phyloP scores from a whole-genome alignment of 768 basidiomycete genomes.

The Hortiboletus campestris region DNA sequence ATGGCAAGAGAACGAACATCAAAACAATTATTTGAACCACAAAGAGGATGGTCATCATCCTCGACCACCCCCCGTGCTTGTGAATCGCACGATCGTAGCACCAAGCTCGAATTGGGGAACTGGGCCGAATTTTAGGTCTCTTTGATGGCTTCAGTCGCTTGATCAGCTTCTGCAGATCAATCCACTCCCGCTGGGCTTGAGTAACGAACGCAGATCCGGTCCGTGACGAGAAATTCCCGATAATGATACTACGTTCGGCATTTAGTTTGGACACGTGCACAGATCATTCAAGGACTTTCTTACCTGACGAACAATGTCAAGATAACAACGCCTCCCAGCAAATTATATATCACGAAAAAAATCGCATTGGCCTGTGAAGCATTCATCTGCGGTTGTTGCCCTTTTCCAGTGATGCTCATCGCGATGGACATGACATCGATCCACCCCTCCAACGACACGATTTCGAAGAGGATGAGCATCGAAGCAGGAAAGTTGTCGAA shows the following conservation, averaged over 20 bases:
- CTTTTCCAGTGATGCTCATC: conserved; percentile 70
- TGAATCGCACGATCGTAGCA: conserved; percentile 88
- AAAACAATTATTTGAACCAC: conserved; percentile 77
- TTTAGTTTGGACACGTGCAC: conserved; percentile 6
- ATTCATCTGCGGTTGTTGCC: conserved; percentile 69
- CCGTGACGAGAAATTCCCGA: conserved; percentile 84
- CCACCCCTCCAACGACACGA: conserved; percentile 96
- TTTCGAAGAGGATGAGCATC: conserved; percentile 91
- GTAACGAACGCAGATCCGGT: conserved; percentile 88
- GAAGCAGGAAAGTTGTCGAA: conserved; percentile 86
- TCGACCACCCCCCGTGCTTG: conserved; percentile 93
- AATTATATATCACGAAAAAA: conserved; percentile 89
- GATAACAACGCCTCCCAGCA: conserved; percentile 87
- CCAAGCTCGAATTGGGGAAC: conserved; percentile 63
- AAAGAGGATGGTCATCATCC: conserved; percentile 75
- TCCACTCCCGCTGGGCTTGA: conserved; percentile 88
- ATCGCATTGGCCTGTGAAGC: conserved; percentile 80
- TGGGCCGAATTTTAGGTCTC: conserved; percentile 64
- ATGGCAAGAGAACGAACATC: conserved; percentile 53
- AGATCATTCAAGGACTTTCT: conserved; percentile 17
- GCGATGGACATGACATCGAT: conserved; percentile 86
- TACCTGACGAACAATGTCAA: conserved; percentile 90
- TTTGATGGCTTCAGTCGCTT: conserved; percentile 84
- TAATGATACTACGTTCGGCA: conserved; percentile 72
- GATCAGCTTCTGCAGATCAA: conserved; percentile 87